Percentiles rank a stretch among this genome's conserved stretches.
These are phyloP conservation scores for Malassezia furfur DNA, from an alignment of 1,284 basidiomycete species.

Conservation along the genomic window DNA sequence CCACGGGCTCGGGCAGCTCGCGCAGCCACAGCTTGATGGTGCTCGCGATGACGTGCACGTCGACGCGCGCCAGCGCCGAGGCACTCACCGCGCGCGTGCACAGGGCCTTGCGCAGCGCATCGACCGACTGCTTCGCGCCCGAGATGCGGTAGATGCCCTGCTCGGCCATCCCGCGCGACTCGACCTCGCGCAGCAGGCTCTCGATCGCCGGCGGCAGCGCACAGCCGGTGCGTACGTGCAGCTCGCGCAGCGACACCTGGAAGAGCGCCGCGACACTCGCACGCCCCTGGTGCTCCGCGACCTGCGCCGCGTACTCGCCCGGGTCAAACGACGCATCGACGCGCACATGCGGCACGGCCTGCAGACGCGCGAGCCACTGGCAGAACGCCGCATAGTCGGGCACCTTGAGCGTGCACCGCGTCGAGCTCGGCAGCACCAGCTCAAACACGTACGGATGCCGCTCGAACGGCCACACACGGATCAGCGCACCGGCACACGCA, in stretches of 20 bases:
- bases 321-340: slow-evolving; percentile 9
- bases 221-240: slow-evolving; percentile 29
- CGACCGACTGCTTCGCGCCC: slow-evolving; percentile 38
- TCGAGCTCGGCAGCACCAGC: slow-evolving; percentile 31
- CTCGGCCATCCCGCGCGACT: slow-evolving; percentile 41
- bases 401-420: slow-evolving; percentile 39
- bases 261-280: slow-evolving; percentile 25
- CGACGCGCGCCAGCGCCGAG: slow-evolving; percentile 29
- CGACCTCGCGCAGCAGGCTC: slow-evolving; percentile 43
- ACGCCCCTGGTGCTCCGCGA: slow-evolving; percentile 11
- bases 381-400: slow-evolving; percentile 29
- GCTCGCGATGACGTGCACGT: slow-evolving; percentile 43
- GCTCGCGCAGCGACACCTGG: slow-evolving; percentile 25
- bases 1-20: slow-evolving; percentile 44
- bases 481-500: slow-evolving; percentile 22
- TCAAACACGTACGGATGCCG: slow-evolving; percentile 42
- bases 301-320: slow-evolving; percentile 16
- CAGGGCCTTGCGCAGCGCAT: slow-evolving; percentile 29
- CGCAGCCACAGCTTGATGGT: slow-evolving; percentile 44
- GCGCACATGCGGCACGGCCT: slow-evolving; percentile 14
- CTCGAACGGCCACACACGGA: slow-evolving; percentile 37
- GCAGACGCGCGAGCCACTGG: slow-evolving; percentile 34
- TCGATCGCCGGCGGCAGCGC: slow-evolving; percentile 38
- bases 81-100: slow-evolving; percentile 27
- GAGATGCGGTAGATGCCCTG: slow-evolving; percentile 47